Evolutionary conservation across 345 rosid genomes (phyloP).

Genomic region (Citrus inodora): DNA sequence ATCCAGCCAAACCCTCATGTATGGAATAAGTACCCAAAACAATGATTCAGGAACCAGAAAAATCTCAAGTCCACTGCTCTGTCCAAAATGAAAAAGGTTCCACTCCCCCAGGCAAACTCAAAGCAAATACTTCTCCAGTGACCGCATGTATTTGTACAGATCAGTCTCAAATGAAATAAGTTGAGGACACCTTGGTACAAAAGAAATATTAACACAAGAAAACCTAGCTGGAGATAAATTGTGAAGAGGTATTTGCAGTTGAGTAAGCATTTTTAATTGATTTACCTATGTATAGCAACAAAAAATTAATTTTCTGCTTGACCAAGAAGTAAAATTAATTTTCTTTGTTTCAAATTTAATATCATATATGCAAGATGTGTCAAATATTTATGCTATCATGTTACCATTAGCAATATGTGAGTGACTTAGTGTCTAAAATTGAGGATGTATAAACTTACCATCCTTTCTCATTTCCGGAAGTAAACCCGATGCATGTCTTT

Average conservation of each 20-base stretch:
- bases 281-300: background rate
- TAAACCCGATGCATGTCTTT: slow-evolving; percentile 81
- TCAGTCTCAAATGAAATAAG: background rate
- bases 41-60: background rate
- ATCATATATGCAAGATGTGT: background rate
- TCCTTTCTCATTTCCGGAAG: slow-evolving; percentile 95
- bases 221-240: background rate
- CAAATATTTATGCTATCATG: background rate
- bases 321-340: background rate
- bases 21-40: background rate
- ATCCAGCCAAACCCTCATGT: background rate
- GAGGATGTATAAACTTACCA: slow-evolving; percentile 45
- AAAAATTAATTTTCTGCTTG: background rate
- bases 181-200: background rate
- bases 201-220: background rate
- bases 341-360: background rate
- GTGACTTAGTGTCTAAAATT: background rate
- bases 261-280: background rate
- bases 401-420: background rate
- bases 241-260: background rate
- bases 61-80: background rate
- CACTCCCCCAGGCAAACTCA: background rate
- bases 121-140: background rate
- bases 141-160: background rate
- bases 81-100: background rate